Percentiles rank a stretch among this genome's conserved stretches.
Evolutionary conservation across 129 eudicot genomes (phyloP).

Genomic region (Sambucus nigra): DNA sequence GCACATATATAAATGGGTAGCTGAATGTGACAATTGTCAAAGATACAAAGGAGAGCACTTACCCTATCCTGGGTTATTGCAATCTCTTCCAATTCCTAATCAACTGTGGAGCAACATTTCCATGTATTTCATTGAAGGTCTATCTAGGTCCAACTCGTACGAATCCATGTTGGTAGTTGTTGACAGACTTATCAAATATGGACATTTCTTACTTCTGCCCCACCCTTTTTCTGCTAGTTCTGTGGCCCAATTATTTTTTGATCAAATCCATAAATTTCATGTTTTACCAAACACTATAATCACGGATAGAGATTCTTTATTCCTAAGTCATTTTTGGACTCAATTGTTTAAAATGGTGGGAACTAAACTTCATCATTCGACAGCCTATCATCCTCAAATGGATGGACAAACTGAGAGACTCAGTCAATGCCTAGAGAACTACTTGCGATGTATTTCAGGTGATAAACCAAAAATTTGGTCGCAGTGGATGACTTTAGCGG

Average conservation of each 20-base stretch:
- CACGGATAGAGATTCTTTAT: background rate
- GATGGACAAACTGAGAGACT: too few species aligned
- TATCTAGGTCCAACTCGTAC: background rate
- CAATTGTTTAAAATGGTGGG: background rate
- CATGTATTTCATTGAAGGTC: too few species aligned
- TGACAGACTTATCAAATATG: background rate
- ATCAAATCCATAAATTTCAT: background rate
- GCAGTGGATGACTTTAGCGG: too few species aligned
- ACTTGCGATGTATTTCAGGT: too few species aligned
- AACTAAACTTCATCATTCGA: too few species aligned
- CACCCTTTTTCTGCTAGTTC: background rate
- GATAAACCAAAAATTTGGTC: too few species aligned
- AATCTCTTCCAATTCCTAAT: too few species aligned
- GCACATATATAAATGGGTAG: background rate
- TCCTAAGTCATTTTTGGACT: background rate
- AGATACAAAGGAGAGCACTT: background rate
- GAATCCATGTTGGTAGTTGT: background rate
- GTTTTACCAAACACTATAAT: background rate
- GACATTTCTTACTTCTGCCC: background rate
- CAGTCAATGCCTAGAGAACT: too few species aligned
- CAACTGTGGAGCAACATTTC: too few species aligned
- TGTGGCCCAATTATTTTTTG: background rate
- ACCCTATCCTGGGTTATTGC: too few species aligned
- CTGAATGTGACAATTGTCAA: background rate
- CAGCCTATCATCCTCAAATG: too few species aligned